Evolutionary conservation across 2,329 filamentous ascomycete genomes (phyloP).

Genomic region (Gremmenia infestans): DNA sequence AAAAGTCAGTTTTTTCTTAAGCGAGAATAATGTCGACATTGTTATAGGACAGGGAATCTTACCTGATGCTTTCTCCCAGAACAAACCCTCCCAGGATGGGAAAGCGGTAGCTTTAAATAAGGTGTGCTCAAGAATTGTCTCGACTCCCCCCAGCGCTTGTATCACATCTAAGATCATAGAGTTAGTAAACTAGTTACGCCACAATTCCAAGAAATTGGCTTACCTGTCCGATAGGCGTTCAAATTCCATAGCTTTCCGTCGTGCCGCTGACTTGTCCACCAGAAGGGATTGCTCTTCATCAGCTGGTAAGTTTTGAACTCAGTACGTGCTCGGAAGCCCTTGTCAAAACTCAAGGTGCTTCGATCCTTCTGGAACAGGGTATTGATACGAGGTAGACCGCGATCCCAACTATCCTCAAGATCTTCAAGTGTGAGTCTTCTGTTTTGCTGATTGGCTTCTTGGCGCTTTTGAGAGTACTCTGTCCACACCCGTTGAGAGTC

Average conservation of each 20-base stretch:
- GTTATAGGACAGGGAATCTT: background rate
- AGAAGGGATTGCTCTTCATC: conserved; percentile 99
- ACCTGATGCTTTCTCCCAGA: conserved; percentile 68
- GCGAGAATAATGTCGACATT: too few species aligned
- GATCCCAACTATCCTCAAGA: conserved; percentile 96
- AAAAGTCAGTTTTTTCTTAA: conserved; percentile 18
- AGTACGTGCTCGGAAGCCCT: conserved; percentile 89
- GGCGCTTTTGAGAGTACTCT: conserved; percentile 95
- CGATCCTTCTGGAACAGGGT: conserved; percentile 98
- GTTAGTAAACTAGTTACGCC: too few species aligned
- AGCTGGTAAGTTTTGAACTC: conserved; percentile 98
- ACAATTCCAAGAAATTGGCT: too few species aligned
- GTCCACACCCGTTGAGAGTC: conserved; percentile 99
- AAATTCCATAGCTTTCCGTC: conserved; percentile 98
- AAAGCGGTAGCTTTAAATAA: conserved; percentile 97
- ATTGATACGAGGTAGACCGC: conserved; percentile 94
- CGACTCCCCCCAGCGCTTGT: conserved; percentile 85
- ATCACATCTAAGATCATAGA: conserved; percentile 64
- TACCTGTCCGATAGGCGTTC: conserved; percentile 77
- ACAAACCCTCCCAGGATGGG: conserved; percentile 92
- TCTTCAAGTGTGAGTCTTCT: conserved; percentile 91
- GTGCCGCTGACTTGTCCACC: conserved; percentile 97
- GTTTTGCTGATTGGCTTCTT: conserved; percentile 97
- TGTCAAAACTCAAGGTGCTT: conserved; percentile 95
- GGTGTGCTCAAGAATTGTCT: conserved; percentile 95